Percentiles rank a stretch among this genome's conserved stretches.
phyloP scores from a whole-genome alignment of 257 asterid genomes.

The Linderniella brevidens region DNA sequence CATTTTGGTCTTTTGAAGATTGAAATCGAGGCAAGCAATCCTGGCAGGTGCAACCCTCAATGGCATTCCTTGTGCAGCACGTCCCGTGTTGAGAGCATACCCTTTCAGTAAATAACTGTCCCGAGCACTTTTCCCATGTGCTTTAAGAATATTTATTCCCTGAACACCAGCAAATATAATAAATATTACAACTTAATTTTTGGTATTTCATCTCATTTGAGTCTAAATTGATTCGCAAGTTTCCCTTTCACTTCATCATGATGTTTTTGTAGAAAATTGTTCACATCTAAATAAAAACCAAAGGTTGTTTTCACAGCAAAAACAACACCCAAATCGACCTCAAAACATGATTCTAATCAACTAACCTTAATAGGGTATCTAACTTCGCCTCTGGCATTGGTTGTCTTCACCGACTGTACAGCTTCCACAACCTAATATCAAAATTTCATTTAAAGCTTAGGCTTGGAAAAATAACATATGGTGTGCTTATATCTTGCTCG shows the following conservation, averaged over 20 bases:
- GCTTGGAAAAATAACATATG: not conserved
- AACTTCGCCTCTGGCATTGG: slow-evolving; percentile 53
- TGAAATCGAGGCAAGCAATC: slow-evolving; percentile 70
- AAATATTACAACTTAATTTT: too few species aligned
- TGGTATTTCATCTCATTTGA: too few species aligned
- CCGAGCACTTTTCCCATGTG: slow-evolving; percentile 68
- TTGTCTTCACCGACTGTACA: slow-evolving; percentile 55
- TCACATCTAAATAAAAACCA: too few species aligned
- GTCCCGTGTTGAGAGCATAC: slow-evolving; percentile 65
- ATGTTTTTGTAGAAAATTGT: too few species aligned
- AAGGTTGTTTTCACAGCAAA: too few species aligned
- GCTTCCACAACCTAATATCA: slow-evolving; percentile 49
- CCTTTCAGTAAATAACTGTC: slow-evolving; percentile 63
- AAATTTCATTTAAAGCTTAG: not conserved
- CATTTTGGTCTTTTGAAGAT: slow-evolving; percentile 71
- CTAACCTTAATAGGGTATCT: slow-evolving; percentile 60
- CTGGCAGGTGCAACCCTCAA: slow-evolving; percentile 50
- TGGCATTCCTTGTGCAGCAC: slow-evolving; percentile 81
- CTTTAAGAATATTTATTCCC: slow-evolving; percentile 73
- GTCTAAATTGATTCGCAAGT: too few species aligned
- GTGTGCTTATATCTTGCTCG: not conserved
- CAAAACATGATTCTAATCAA: not conserved
- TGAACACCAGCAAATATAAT: slow-evolving; percentile 9
- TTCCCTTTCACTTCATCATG: too few species aligned
- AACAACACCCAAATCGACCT: too few species aligned